These are phyloP conservation scores for Fusarium verrucosum DNA, from an alignment of 2,329 filamentous ascomycete species.

Conservation along the genomic window DNA sequence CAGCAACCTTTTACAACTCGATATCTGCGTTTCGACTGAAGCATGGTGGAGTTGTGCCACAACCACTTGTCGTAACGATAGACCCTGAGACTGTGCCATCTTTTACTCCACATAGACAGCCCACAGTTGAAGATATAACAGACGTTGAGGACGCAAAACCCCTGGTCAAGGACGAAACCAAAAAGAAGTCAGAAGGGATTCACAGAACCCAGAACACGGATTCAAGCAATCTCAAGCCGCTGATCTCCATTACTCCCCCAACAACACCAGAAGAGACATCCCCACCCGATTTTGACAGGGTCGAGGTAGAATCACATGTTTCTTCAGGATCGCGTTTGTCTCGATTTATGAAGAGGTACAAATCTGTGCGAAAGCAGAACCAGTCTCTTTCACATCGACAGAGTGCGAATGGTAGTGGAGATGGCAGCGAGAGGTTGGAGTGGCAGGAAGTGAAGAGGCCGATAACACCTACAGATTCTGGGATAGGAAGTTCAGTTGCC, in stretches of 20 bases:
- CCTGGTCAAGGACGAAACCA: background rate
- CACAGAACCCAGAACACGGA: background rate
- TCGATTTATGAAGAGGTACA: constrained; percentile 1
- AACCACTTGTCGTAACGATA: accelerated
- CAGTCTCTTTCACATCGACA: background rate
- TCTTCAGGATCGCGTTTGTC: constrained; percentile 10
- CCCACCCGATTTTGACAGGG: background rate
- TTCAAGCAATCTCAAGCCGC: background rate
- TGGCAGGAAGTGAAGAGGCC: background rate
- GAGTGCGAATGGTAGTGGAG: background rate
- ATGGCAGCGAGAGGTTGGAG: background rate
- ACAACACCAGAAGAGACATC: background rate
- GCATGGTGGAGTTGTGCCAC: background rate
- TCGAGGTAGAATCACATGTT: background rate
- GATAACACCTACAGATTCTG: constrained; percentile 14
- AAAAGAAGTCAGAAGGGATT: accelerated
- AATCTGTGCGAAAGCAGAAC: background rate
- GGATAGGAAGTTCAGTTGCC: constrained; percentile 16
- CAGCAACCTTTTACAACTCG: constrained; percentile 13
- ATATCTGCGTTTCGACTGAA: constrained; percentile 4
- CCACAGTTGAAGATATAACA: background rate
- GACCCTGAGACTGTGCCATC: background rate
- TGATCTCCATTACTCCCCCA: background rate
- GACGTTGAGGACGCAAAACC: background rate
- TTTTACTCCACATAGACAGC: accelerated